Conservation (phyloP, 768 basidiomycete genomes). For the Hemileccinum impolitum region DNA sequence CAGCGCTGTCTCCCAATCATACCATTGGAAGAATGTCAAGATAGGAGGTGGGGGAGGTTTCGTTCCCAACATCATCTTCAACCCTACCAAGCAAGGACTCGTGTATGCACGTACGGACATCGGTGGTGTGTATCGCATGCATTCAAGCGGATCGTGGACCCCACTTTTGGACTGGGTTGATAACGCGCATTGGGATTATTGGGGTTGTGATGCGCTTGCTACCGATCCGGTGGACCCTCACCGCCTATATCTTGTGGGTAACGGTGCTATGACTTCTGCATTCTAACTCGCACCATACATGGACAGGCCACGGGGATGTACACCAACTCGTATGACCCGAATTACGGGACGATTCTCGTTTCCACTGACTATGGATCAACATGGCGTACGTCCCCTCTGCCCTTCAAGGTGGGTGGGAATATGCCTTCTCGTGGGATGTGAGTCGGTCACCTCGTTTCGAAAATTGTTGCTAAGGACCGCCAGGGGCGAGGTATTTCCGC, state of each 20-base stretch:
- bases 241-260: constrained; percentile 44
- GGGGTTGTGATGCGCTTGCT: constrained; percentile 60
- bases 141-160: constrained; percentile 59
- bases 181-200: constrained; percentile 52
- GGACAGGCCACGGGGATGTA: constrained; percentile 12
- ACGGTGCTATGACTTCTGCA: neutral
- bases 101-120: constrained; percentile 69
- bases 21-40: constrained; percentile 65
- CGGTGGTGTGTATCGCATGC: constrained; percentile 62
- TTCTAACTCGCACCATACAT: neutral
- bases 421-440: constrained; percentile 47
- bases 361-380: constrained; percentile 58
- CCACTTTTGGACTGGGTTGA: constrained; percentile 56
- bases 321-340: constrained; percentile 10
- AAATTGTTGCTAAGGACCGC: neutral
- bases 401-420: constrained; percentile 64
- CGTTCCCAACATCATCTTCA: constrained; percentile 58
- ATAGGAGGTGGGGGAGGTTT: constrained; percentile 38
- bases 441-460: constrained; percentile 9
- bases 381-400: constrained; percentile 47
- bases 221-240: constrained; percentile 57
- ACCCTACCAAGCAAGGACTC: constrained; percentile 55
- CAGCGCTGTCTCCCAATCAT: constrained; percentile 32
- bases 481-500: constrained; percentile 10
- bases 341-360: constrained; percentile 47